Conservation (phyloP, 331 rosid genomes). For the Acacia concinna region DNA sequence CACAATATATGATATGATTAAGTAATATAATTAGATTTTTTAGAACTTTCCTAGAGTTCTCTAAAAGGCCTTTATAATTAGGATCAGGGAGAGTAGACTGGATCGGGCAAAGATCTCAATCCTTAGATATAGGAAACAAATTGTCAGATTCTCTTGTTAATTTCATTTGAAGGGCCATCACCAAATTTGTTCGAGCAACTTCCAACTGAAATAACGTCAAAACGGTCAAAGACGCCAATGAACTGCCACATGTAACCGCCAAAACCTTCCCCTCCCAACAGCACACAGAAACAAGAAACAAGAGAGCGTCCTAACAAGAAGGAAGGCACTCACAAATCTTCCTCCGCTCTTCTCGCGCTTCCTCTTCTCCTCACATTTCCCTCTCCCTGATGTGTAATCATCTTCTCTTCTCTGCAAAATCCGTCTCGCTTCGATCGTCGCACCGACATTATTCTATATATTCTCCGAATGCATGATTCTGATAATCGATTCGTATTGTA, state of each 20-base stretch:
- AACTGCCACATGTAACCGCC: slow-evolving; percentile 28
- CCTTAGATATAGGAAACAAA: too few species aligned
- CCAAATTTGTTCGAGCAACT: not conserved
- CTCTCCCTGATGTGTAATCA: not conserved
- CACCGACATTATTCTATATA: too few species aligned
- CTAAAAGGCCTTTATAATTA: too few species aligned
- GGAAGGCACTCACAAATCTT: not conserved
- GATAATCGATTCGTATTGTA: not conserved
- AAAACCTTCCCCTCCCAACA: too few species aligned
- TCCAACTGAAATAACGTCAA: not conserved
- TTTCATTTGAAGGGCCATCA: too few species aligned
- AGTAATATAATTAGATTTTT: too few species aligned
- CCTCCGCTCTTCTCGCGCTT: slow-evolving; percentile 14
- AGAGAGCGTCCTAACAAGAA: not conserved
- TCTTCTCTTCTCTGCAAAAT: not conserved
- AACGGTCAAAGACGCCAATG: not conserved
- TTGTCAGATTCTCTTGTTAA: too few species aligned
- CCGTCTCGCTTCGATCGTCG: not conserved
- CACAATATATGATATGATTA: too few species aligned
- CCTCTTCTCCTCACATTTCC: not conserved
- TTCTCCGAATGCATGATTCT: not conserved
- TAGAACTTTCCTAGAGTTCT: too few species aligned
- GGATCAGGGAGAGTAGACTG: too few species aligned
- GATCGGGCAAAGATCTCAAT: too few species aligned
- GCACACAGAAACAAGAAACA: too few species aligned